Evolutionary conservation across 2,329 filamentous ascomycete genomes (phyloP), one percentile per base, ranked within the genome.

Genomic region (Fusarium setosum): DNA sequence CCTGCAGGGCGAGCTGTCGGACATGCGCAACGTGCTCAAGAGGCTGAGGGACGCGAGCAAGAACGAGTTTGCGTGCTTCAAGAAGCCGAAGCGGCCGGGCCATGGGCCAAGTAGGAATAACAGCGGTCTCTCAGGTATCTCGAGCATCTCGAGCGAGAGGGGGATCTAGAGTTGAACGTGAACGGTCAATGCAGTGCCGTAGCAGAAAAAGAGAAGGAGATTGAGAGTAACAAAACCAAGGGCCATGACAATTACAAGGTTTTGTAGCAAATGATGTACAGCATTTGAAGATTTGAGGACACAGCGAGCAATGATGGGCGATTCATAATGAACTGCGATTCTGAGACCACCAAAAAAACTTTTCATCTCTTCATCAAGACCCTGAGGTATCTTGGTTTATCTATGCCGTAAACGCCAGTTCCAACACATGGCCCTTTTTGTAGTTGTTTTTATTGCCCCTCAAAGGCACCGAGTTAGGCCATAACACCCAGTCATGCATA

Each of bases 21-120:
- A 94, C 75, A 94, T 99, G 92, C 88, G 95, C 63, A 90, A 86
- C 48, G 90, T 95, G 42, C 81, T 99, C 68, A 98, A 97, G 85
- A 88, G 88, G 70, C 80, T 97, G 68, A 84, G 93, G 58, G 93
- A 97, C 73, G 88, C 89, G 41, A 95, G 91, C 68, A 91, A 91
- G 79, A 93, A 90, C 65, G 92, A 96, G 77, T 97, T 97, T 82
- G 88, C 90, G n/a, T 94, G 92, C 76, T 95, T 95, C 76, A 90
- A 86, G 76, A 92, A 90, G 77, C 82, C 82, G 18, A 86, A 87
- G 76, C 78, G 83, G 63, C 74, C 78, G 11, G 77, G 76, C 2
- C 72, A 74, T 20, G 68, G 67, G 4, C 64, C 72, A 8, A 72
- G 72, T 35, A 72, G 78, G 48, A 73, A 73, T n/a, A 76, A 77